A percentile compares a stretch with the other conserved stretches of the same genome.
Conservation (phyloP, 139 green algal genomes). For the Chlamydomonas sphaeroides region DNA sequence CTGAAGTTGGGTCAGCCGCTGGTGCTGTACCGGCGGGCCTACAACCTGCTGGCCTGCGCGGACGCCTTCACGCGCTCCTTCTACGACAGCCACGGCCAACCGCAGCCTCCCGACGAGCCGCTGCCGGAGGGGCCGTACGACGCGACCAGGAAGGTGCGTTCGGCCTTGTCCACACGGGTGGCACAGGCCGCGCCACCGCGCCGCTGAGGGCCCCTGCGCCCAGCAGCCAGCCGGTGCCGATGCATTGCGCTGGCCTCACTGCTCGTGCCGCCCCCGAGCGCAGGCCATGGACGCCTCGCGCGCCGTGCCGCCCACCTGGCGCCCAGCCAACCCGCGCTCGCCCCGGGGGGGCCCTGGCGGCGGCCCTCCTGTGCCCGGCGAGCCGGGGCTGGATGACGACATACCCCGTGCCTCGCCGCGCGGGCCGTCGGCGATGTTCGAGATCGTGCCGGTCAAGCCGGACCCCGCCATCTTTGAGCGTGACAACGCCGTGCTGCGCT, state of each 20-base stretch:
- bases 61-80: conserved; percentile 41
- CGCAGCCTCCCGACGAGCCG: conserved; percentile 27
- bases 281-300: neutral
- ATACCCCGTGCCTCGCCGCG: neutral
- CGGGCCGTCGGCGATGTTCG: conserved; percentile 16
- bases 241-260: too few relatives aligned
- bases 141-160: conserved; percentile 69
- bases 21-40: conserved; percentile 49
- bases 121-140: conserved; percentile 43
- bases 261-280: too few relatives aligned
- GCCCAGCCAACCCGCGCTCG: neutral
- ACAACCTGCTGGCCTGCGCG: conserved; percentile 24
- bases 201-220: too few relatives aligned
- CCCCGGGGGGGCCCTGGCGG: too few relatives aligned
- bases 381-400: neutral
- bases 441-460: conserved; percentile 41
- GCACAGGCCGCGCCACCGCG: too few relatives aligned
- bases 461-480: neutral
- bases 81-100: conserved; percentile 9
- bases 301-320: neutral
- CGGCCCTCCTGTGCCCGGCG: conserved; percentile 5
- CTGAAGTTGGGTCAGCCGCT: conserved; percentile 46
- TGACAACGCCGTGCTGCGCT: conserved; percentile 69
- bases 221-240: too few relatives aligned
- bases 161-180: too few relatives aligned